Conservation (phyloP, 176 grass and related monocot species). For the Aechmea fasciata region DNA sequence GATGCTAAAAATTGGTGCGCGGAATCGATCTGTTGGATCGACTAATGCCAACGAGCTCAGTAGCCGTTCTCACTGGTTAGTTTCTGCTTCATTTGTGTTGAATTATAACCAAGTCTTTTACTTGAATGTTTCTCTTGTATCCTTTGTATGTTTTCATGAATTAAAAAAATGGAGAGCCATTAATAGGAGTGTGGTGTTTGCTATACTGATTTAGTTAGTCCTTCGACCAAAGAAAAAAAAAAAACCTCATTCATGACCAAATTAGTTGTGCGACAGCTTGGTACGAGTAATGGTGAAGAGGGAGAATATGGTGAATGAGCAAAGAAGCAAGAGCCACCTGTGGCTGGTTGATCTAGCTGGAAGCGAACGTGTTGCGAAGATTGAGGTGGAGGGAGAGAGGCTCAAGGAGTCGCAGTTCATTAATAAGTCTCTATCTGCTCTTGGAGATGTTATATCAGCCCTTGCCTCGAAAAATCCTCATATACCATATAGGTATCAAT, state of each 20-base stretch:
- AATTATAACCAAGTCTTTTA: neutral
- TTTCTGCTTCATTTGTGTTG: neutral
- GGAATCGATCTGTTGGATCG: conserved; percentile 83
- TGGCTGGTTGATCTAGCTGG: conserved; percentile 96
- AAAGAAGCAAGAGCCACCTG: conserved; percentile 58
- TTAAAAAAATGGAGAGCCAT: too few species aligned
- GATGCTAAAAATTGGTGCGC: conserved; percentile 56
- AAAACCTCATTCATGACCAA: neutral
- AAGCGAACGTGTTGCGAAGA: conserved; percentile 71
- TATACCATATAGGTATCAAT: conserved; percentile 69
- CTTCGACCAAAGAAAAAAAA: neutral
- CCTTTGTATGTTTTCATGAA: too few species aligned
- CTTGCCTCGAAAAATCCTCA: conserved; percentile 83
- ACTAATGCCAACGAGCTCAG: conserved; percentile 85
- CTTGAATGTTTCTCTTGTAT: too few species aligned
- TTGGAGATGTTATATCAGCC: conserved; percentile 89
- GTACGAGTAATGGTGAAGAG: conserved; percentile 71
- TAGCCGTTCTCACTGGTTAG: conserved; percentile 86
- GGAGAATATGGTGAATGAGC: conserved; percentile 49
- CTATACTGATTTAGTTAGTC: neutral
- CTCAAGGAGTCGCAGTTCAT: conserved; percentile 84
- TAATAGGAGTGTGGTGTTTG: neutral
- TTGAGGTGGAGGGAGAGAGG: conserved; percentile 85
- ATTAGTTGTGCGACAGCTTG: conserved; percentile 43
- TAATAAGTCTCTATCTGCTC: conserved; percentile 80